Conservation (phyloP, 805 yeast species). For the Naumovozyma dairenensis region DNA sequence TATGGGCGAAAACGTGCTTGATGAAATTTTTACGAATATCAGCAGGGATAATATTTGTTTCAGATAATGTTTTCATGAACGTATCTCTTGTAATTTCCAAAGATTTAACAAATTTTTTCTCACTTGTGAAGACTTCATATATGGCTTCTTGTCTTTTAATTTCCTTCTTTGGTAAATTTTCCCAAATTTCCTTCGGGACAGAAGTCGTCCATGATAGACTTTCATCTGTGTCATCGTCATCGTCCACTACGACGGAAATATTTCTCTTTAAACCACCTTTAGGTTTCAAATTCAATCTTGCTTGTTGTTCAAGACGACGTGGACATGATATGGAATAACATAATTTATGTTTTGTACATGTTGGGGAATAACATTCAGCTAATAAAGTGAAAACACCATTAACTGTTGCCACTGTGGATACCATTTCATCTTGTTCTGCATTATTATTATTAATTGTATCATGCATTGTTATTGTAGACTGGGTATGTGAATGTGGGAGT, state of each 20-base stretch:
- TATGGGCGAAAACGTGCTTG: conserved; percentile 83
- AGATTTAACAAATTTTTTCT: conserved; percentile 90
- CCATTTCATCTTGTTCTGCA: too few relatives aligned
- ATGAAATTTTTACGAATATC: conserved; percentile 85
- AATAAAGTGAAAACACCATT: conserved; percentile 89
- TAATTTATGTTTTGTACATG: conserved; percentile 77
- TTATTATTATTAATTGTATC: too few relatives aligned
- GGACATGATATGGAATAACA: conserved; percentile 98
- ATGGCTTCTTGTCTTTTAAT: conserved; percentile 91
- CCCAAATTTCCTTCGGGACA: conserved; percentile 72
- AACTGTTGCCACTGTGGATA: too few relatives aligned
- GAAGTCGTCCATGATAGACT: conserved; percentile 90
- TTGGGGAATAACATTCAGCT: conserved; percentile 94
- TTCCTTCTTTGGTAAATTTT: conserved; percentile 70
- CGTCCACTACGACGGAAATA: conserved; percentile 28
- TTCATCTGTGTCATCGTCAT: conserved; percentile 45
- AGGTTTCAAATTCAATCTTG: conserved; percentile 78
- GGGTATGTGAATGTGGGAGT: not conserved
- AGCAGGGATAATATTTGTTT: conserved; percentile 79
- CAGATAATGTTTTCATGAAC: conserved; percentile 85
- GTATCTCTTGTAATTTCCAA: conserved; percentile 86
- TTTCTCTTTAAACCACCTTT: conserved; percentile 77
- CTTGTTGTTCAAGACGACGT: conserved; percentile 89
- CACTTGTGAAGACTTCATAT: conserved; percentile 87
- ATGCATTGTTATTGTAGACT: not conserved